These are phyloP conservation scores for Trichophyton schoenleinii DNA, from an alignment of 2,329 filamentous ascomycete species.

Conservation along the genomic window DNA sequence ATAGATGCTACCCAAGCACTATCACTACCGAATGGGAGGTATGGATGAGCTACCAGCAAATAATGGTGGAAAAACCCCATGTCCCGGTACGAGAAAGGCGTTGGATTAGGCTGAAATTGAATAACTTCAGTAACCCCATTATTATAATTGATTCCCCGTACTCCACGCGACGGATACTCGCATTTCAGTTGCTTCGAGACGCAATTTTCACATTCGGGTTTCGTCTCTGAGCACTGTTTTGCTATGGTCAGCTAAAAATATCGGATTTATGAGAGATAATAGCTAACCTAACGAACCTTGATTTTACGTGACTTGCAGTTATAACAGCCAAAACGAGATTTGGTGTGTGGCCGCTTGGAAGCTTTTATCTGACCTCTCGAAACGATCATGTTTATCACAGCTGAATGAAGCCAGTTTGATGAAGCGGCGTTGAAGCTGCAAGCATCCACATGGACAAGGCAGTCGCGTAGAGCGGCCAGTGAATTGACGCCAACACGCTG, in stretches of 20 bases:
- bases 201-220: constrained; percentile 25
- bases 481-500: background rate
- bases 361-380: background rate
- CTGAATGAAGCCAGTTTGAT: background rate
- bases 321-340: constrained; percentile 28
- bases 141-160: background rate
- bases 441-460: background rate
- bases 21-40: constrained; percentile 52
- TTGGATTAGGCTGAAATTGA: constrained; percentile 1
- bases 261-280: background rate
- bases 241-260: background rate
- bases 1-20: constrained; percentile 55
- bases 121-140: background rate
- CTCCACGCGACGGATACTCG: constrained; percentile 18
- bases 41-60: constrained; percentile 42
- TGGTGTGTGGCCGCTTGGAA: constrained; percentile 13
- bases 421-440: background rate
- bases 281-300: constrained; percentile 28
- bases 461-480: background rate
- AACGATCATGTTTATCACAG: background rate
- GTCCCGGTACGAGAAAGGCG: constrained; percentile 31
- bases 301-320: constrained; percentile 33
- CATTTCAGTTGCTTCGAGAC: constrained; percentile 20
- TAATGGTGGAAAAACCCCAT: constrained; percentile 44
- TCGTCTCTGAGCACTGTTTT: constrained; percentile 23